A percentile compares a stretch with the other conserved stretches of the same genome.
Conservation (phyloP, 1,284 basidiomycete genomes). For the Ganoderma boninense region DNA sequence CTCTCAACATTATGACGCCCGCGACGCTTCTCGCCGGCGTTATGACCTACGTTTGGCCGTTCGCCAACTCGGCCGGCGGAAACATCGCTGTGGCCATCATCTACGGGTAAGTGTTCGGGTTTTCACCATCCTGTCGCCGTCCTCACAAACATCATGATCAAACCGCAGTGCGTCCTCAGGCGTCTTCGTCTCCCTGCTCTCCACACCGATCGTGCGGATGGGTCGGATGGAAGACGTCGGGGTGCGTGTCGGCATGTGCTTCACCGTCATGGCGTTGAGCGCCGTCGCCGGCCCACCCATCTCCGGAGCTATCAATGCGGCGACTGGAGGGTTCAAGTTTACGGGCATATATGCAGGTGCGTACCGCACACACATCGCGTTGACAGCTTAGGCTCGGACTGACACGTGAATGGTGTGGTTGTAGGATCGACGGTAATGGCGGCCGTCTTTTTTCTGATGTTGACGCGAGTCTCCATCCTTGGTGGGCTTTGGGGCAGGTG, state of each 20-base stretch:
- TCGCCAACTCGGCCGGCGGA: conserved; percentile 48
- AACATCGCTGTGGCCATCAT: conserved; percentile 57
- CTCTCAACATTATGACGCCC: conserved; percentile 64
- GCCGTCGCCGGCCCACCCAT: conserved; percentile 66
- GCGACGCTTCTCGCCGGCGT: conserved; percentile 57
- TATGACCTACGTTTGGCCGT: conserved; percentile 68
- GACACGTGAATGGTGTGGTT: neutral
- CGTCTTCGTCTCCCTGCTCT: conserved; percentile 61
- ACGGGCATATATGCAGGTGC: conserved; percentile 71
- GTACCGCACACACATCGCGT: conserved; percentile 2
- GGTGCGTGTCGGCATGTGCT: conserved; percentile 63
- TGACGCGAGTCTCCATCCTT: conserved; percentile 21
- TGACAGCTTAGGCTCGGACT: too few species aligned
- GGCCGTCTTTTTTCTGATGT: conserved; percentile 22
- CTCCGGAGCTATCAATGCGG: conserved; percentile 60
- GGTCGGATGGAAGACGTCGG: conserved; percentile 67
- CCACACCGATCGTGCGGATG: conserved; percentile 65
- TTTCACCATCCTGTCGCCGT: neutral
- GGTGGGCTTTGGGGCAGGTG: conserved; percentile 25
- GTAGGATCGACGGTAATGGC: conserved; percentile 27
- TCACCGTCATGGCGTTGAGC: conserved; percentile 57
- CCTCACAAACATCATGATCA: neutral
- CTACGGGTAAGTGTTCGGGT: conserved; percentile 52
- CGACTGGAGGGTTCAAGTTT: conserved; percentile 53
- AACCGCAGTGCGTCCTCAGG: conserved; percentile 60